Percentiles rank a stretch among this genome's conserved stretches.
Conservation (phyloP, 1,284 basidiomycete species). For the Ceratobasidium sp. region DNA sequence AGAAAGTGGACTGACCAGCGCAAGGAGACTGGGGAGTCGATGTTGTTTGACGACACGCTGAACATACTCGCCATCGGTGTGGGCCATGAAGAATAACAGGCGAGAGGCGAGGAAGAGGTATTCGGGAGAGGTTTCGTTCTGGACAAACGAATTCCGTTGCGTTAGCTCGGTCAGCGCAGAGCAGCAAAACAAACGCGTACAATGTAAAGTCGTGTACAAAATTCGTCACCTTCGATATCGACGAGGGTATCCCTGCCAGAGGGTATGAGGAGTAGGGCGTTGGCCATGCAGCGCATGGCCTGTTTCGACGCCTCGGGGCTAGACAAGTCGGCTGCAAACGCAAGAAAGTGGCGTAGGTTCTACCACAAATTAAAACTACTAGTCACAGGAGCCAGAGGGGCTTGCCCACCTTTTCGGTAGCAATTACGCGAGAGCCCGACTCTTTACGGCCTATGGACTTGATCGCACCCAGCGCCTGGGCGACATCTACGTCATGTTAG, state of each 20-base stretch:
- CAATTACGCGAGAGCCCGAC: conserved; percentile 70
- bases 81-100: conserved; percentile 74
- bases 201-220: conserved; percentile 65
- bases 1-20: conserved; percentile 37
- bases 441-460: conserved; percentile 79
- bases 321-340: conserved; percentile 38
- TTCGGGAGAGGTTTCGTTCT: conserved; percentile 63
- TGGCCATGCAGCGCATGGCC: conserved; percentile 76
- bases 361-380: conserved; percentile 52
- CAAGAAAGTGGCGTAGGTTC: conserved; percentile 49
- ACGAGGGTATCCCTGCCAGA: conserved; percentile 65
- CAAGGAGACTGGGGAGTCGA: conserved; percentile 64
- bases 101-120: conserved; percentile 75
- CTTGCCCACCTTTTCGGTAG: conserved; percentile 60
- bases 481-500: conserved; percentile 57
- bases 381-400: conserved; percentile 46
- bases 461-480: conserved; percentile 70
- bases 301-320: conserved; percentile 52
- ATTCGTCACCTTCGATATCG: conserved; percentile 64
- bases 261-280: conserved; percentile 73
- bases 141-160: conserved; percentile 23
- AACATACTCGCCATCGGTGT: conserved; percentile 55
- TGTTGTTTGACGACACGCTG: conserved; percentile 62
- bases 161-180: conserved; percentile 19
- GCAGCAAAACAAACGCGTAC: conserved; percentile 52